These are phyloP conservation scores for Chrysoporthe deuterocubensis DNA, from an alignment of 2,329 filamentous ascomycete genomes.

Conservation along the genomic window DNA sequence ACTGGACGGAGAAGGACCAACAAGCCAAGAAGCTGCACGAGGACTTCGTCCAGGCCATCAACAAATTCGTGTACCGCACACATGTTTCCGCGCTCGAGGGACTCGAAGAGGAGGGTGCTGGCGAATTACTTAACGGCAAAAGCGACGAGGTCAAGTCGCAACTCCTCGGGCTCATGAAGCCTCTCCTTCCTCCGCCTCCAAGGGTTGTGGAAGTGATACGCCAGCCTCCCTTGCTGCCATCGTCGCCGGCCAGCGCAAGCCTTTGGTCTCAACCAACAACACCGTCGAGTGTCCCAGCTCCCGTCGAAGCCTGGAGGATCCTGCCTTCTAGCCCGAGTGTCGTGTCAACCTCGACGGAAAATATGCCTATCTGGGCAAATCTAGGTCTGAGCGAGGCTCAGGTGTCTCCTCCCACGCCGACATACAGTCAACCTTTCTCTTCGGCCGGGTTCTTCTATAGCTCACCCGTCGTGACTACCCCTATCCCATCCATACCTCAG, in stretches of 20 bases:
- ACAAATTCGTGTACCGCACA: slow-evolving; percentile 95
- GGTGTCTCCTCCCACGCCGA: slow-evolving; percentile 73
- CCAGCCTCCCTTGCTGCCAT: slow-evolving; percentile 83
- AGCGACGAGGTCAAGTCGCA: slow-evolving; percentile 91
- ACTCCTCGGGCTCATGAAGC: slow-evolving; percentile 83
- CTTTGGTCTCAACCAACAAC: slow-evolving; percentile 81
- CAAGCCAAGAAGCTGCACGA: slow-evolving; percentile 98
- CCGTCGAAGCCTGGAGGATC: slow-evolving; percentile 88
- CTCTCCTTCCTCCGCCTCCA: slow-evolving; percentile 83
- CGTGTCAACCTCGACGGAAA: slow-evolving; percentile 70
- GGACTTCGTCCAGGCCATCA: slow-evolving; percentile 93
- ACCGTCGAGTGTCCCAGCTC: slow-evolving; percentile 66
- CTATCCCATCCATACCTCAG: slow-evolving; percentile 61
- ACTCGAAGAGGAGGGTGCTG: slow-evolving; percentile 92
- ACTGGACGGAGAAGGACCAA: slow-evolving; percentile 95
- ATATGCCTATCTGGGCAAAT: slow-evolving; percentile 75
- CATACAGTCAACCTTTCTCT: slow-evolving; percentile 78
- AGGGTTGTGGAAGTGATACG: slow-evolving; percentile 88
- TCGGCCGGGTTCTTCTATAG: slow-evolving; percentile 79
- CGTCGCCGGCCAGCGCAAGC: slow-evolving; percentile 71
- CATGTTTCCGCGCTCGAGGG: slow-evolving; percentile 89
- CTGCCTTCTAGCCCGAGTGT: slow-evolving; percentile 86
- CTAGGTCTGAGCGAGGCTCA: slow-evolving; percentile 76
- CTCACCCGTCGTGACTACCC: slow-evolving; percentile 73
- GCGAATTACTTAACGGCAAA: slow-evolving; percentile 88